Evolutionary conservation across 2,329 filamentous ascomycete genomes (phyloP), one percentile per base, ranked within the genome.

Genomic region (Pyricularia grisea): DNA sequence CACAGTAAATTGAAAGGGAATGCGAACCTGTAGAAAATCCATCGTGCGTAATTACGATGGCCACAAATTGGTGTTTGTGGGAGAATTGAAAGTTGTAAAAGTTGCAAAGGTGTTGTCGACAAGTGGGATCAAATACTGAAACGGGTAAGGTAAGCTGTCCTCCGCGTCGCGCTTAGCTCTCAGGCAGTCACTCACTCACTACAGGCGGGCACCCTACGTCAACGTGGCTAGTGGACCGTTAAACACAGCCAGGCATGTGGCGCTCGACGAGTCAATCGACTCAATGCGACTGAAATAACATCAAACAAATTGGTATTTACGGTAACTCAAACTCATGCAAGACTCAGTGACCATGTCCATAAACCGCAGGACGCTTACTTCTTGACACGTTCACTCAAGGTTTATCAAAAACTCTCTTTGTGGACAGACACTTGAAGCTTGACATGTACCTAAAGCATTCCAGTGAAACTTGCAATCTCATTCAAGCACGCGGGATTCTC

Each of bases 21-120:
- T 25, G 42, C 68, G 11, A 70, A 72, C 72, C 80, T 83, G 81
- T 70, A 84, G 79, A 71, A 83, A 79, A 73, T 83, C 81, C 81
- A 83, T 82, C 75, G 72, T 77, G 76, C 68, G 69, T 70, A 33
- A 71, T 28, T 28, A 70, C 17, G 28, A 55, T 67, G 66, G 66
- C 42, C 30, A 33, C 64, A 66, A 66, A 67, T 30, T 6, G 12
- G 23, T 55, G 65, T 25, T 25, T 42, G 70, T 33, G 63, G 33
- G 67, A 65, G 11, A 68, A 31, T 6, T 9, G 58, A 65, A 65
- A 14, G 50, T 20, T 31, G 65, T 33, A 12, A 11, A 69, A 25
- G 61, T 12, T 27, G 42, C 28, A 63, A 68, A 50, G n/a, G 27
- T 55, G 25, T n/a, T 30, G 17, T 28, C 20, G 66, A 28, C n/a